These are phyloP conservation scores for Fusarium hostae DNA, from an alignment of 2,329 filamentous ascomycete genomes.

Conservation along the genomic window DNA sequence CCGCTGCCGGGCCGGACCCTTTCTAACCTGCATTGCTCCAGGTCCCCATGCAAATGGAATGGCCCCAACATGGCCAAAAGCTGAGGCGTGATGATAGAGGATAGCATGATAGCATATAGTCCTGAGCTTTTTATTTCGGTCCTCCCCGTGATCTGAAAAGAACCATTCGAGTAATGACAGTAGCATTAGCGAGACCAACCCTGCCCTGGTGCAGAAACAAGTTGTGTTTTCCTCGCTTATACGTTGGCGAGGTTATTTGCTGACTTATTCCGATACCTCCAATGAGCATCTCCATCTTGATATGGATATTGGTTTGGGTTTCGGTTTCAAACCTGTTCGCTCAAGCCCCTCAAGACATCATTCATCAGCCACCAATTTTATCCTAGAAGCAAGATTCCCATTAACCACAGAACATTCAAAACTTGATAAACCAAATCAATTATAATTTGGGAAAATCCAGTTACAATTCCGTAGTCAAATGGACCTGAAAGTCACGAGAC, in stretches of 20 bases:
- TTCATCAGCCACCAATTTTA: constrained; percentile 5
- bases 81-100: constrained; percentile 13
- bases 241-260: constrained; percentile 4
- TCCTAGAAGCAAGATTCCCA: not conserved
- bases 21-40: constrained; percentile 24
- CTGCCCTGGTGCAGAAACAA: not conserved
- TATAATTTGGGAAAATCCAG: not conserved
- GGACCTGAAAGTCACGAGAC: constrained; percentile 1
- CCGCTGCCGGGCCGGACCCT: constrained; percentile 33
- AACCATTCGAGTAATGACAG: not conserved
- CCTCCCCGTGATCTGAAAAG: not conserved
- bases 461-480: not conserved
- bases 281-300: constrained; percentile 6
- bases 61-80: constrained; percentile 15
- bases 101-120: constrained; percentile 9
- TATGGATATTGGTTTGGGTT: constrained; percentile 12
- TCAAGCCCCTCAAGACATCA: constrained; percentile 1
- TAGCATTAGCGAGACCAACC: not conserved
- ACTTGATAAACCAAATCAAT: not conserved
- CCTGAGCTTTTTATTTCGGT: not conserved
- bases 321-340: constrained; percentile 19
- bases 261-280: constrained; percentile 5
- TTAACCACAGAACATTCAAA: not conserved
- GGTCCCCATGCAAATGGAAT: constrained; percentile 18
- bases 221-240: not conserved